These are phyloP conservation scores for Calonectria leucothoes DNA, from an alignment of 2,329 filamentous ascomycete species.

Conservation along the genomic window DNA sequence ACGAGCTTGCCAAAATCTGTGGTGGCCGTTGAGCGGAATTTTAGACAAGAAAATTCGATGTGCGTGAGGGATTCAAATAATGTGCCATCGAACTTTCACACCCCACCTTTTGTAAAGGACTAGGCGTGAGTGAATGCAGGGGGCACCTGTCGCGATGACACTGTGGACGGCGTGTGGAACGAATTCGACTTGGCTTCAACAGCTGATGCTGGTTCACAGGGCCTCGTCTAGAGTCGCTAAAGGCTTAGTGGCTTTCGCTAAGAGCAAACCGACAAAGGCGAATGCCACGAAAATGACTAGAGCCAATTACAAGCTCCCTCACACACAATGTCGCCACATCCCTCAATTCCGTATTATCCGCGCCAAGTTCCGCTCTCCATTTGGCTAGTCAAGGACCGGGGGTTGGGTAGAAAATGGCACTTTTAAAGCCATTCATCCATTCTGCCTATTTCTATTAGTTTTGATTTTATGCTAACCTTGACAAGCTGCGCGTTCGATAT, in stretches of 20 bases:
- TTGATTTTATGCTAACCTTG: background rate
- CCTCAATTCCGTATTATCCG: background rate
- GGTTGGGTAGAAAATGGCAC: background rate
- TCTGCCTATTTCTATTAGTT: background rate
- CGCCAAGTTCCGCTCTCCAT: background rate
- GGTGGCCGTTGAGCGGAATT: background rate
- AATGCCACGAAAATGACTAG: background rate
- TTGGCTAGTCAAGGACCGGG: background rate
- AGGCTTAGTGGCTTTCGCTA: background rate
- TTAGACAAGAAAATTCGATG: background rate
- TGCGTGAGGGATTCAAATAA: background rate
- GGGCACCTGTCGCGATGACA: background rate
- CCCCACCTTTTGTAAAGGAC: background rate
- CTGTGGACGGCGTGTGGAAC: background rate
- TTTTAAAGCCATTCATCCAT: background rate
- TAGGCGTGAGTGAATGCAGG: background rate
- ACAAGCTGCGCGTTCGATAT: background rate
- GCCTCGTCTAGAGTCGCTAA: background rate
- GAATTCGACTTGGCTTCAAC: background rate
- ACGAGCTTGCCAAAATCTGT: background rate
- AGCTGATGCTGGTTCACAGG: background rate
- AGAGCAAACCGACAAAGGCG: background rate
- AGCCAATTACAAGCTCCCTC: background rate
- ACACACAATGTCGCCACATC: background rate
- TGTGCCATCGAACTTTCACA: background rate